These are phyloP conservation scores for Aspergillaceae sp. DNA, from an alignment of 2,329 filamentous ascomycete genomes.

Conservation along the genomic window DNA sequence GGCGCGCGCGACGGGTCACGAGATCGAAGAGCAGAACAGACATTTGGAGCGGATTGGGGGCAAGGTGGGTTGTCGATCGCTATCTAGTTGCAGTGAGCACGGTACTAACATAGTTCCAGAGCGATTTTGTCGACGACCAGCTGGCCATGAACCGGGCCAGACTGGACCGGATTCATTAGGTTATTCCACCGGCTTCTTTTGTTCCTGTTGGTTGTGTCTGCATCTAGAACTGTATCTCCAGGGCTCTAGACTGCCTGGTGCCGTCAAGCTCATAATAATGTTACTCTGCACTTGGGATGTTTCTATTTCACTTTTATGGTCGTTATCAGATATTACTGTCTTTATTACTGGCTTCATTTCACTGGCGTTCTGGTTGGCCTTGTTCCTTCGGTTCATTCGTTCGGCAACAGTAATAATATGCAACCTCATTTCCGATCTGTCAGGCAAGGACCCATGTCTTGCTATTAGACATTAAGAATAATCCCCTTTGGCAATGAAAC, in stretches of 20 bases:
- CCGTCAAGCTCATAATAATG: conserved; percentile 13
- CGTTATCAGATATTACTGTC: not conserved
- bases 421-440: too few relatives aligned
- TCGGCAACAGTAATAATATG: too few relatives aligned
- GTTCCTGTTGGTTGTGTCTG: too few relatives aligned
- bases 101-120: conserved; percentile 43
- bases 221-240: not conserved
- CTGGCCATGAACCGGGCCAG: conserved; percentile 69
- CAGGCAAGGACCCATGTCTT: too few relatives aligned
- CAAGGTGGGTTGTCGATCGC: conserved; percentile 48
- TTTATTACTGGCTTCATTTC: too few relatives aligned
- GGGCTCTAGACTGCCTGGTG: conserved; percentile 22
- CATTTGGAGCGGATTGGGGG: conserved; percentile 66
- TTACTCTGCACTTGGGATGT: not conserved
- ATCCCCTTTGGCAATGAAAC: too few relatives aligned
- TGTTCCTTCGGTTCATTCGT: too few relatives aligned
- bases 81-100: too few relatives aligned
- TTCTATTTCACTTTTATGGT: not conserved
- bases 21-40: conserved; percentile 69
- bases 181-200: too few relatives aligned
- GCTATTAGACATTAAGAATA: too few relatives aligned
- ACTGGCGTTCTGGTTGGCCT: too few relatives aligned
- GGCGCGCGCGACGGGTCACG: conserved; percentile 63
- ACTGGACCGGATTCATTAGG: conserved; percentile 48
- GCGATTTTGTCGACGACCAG: conserved; percentile 72